Percentiles rank a stretch among this genome's conserved stretches.
Evolutionary conservation across 495 filamentous ascomycete species (phyloP).

Genomic region (Pyrenula aspistea): DNA sequence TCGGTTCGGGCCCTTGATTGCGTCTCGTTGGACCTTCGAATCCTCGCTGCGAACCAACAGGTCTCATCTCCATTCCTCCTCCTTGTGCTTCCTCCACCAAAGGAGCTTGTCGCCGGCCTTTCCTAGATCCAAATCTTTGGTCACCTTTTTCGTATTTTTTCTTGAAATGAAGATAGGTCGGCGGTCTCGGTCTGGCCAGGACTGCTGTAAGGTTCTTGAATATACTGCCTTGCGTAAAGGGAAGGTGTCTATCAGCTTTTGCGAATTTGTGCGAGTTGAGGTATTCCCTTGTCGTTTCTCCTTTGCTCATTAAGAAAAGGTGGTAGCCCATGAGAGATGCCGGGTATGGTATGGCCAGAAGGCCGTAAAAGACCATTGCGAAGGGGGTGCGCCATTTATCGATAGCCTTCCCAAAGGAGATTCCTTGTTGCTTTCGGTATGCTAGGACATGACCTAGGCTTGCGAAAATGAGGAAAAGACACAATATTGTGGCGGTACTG

Average conservation of each 20-base stretch:
- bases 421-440: conserved; percentile 44
- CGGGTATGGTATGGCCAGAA: conserved; percentile 68
- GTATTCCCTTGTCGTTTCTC: conserved; percentile 93
- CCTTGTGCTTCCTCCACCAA: conserved; percentile 38
- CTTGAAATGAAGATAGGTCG: conserved; percentile 88
- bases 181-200: conserved; percentile 69
- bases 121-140: conserved; percentile 61
- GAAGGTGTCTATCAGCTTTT: conserved; percentile 80
- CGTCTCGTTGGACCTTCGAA: conserved; percentile 1
- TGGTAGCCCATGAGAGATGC: conserved; percentile 78
- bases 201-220: conserved; percentile 74
- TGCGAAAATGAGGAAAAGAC: conserved; percentile 61
- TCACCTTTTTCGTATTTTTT: conserved; percentile 64
- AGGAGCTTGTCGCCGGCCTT: conserved; percentile 38
- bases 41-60: conserved; percentile 20
- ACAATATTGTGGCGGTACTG: conserved; percentile 58
- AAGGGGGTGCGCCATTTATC: conserved; percentile 65
- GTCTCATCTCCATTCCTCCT: conserved; percentile 47
- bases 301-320: conserved; percentile 74
- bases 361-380: conserved; percentile 76
- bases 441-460: conserved; percentile 69
- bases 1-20: neutral
- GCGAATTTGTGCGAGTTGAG: conserved; percentile 90
- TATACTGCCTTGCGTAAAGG: conserved; percentile 70
- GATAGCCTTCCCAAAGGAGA: conserved; percentile 58